phyloP scores from a whole-genome alignment of 78 protist species.

The Dictyostelium intermedium region DNA sequence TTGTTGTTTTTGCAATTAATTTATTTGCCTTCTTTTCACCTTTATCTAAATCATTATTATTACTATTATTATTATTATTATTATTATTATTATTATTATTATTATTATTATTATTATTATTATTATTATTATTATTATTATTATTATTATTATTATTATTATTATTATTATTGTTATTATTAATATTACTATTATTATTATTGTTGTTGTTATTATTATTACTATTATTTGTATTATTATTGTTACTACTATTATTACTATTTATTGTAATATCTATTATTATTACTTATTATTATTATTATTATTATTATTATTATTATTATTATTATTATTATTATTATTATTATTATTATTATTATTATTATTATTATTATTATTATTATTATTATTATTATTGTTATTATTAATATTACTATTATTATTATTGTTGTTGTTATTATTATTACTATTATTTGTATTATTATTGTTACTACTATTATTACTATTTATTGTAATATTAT shows the following conservation, averaged over 20 bases:
- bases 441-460: not conserved
- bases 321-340: not conserved
- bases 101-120: not conserved
- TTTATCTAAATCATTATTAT: not conserved
- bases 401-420: not conserved
- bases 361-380: not conserved
- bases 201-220: too few relatives aligned
- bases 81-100: not conserved
- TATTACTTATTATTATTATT: too few relatives aligned
- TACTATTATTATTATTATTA: not conserved
- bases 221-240: too few relatives aligned
- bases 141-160: not conserved
- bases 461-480: too few relatives aligned
- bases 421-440: not conserved
- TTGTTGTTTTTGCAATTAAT: not conserved
- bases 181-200: too few relatives aligned
- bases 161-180: not conserved
- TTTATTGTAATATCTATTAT: too few relatives aligned
- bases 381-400: not conserved
- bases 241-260: too few relatives aligned
- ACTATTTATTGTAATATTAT: too few relatives aligned
- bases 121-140: not conserved
- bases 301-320: too few relatives aligned
- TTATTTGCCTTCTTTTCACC: constrained; percentile 5
- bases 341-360: not conserved